These are phyloP conservation scores for Russula virescens DNA, from an alignment of 768 basidiomycete species.

Conservation along the genomic window DNA sequence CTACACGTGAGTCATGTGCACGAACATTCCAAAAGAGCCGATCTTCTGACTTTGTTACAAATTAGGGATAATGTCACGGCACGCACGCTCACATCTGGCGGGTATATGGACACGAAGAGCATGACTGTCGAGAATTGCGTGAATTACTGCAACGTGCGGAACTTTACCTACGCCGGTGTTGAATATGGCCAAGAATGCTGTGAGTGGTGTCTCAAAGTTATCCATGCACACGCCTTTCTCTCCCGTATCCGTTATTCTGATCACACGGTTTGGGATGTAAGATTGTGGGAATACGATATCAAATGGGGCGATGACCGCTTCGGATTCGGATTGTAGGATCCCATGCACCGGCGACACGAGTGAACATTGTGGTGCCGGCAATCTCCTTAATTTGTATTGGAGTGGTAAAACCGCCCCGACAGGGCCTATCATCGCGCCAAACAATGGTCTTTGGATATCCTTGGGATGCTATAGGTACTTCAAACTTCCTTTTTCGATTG, in stretches of 20 bases:
- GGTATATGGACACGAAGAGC: conserved; percentile 39
- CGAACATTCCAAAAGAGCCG: not conserved
- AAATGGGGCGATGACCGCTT: conserved; percentile 40
- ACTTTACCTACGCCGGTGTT: conserved; percentile 61
- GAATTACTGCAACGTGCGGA: conserved; percentile 39
- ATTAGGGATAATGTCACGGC: conserved; percentile 50
- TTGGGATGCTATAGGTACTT: conserved; percentile 71
- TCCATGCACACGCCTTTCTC: not conserved
- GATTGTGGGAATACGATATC: conserved; percentile 59
- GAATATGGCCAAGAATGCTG: conserved; percentile 66
- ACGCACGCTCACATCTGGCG: conserved; percentile 51
- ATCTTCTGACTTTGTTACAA: conserved; percentile 31
- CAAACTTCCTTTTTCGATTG: not conserved
- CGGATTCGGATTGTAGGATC: conserved; percentile 52
- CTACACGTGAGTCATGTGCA: conserved; percentile 43
- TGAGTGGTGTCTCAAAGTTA: conserved; percentile 29
- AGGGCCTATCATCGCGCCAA: conserved; percentile 46
- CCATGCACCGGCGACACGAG: conserved; percentile 52
- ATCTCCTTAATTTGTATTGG: conserved; percentile 58
- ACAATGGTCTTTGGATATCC: conserved; percentile 58
- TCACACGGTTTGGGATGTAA: conserved; percentile 28
- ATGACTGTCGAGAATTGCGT: conserved; percentile 61
- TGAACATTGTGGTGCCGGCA: conserved; percentile 57
- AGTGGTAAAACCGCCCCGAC: conserved; percentile 53
- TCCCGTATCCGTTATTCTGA: not conserved